phyloP scores from a whole-genome alignment of 2,329 filamentous ascomycete species.

The Fusarium pseudonygamai region DNA sequence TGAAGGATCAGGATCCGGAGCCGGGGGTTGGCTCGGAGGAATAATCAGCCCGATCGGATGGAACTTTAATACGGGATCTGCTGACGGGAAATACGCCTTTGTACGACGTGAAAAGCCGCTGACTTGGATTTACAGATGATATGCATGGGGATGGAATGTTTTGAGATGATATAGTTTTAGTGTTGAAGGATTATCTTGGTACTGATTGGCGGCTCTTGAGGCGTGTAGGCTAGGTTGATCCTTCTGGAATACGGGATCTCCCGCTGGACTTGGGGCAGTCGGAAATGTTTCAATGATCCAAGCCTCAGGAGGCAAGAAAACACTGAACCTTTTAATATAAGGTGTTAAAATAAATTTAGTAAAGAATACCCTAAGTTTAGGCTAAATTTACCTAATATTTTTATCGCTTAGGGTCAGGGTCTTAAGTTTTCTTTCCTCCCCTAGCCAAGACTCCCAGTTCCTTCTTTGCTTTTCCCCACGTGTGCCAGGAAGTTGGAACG shows the following conservation, averaged over 20 bases:
- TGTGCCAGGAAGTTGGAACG: too few species aligned
- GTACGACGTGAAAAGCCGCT: not conserved
- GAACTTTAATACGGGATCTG: not conserved
- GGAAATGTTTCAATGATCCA: too few species aligned
- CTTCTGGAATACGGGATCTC: not conserved
- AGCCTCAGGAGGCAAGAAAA: too few species aligned
- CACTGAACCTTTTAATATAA: too few species aligned
- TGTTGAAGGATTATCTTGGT: not conserved
- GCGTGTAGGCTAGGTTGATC: not conserved
- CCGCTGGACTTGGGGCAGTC: not conserved
- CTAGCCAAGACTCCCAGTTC: too few species aligned
- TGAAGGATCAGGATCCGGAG: constrained; percentile 1
- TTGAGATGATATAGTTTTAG: not conserved
- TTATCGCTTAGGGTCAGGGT: too few species aligned
- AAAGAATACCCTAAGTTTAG: too few species aligned
- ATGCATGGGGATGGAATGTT: not conserved
- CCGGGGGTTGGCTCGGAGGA: not conserved
- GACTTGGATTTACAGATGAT: rapidly evolving
- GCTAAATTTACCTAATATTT: too few species aligned
- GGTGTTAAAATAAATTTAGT: too few species aligned
- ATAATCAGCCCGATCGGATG: not conserved
- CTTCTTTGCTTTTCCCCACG: too few species aligned
- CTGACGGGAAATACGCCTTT: not conserved
- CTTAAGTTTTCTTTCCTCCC: too few species aligned
- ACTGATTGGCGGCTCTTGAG: not conserved